Evolutionary conservation across 2,329 filamentous ascomycete genomes (phyloP), one percentile per base, ranked within the genome.

Genomic region (Aureobasidium sp.): DNA sequence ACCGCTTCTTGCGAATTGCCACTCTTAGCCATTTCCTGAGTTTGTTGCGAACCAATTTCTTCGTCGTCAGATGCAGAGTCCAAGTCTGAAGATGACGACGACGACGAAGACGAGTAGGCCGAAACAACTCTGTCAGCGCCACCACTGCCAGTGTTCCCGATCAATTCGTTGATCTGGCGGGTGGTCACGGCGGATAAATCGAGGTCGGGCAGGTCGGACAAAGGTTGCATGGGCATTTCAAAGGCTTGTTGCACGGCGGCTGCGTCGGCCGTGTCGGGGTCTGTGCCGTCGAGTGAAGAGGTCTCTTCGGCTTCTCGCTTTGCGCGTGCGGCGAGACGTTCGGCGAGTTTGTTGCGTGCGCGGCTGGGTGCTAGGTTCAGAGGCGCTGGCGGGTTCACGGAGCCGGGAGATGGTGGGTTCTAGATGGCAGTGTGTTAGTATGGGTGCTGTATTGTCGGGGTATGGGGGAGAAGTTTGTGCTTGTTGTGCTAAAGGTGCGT

Each of bases 261-360:
- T 4, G 61, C 58, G 49, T 73, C 72, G 4, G 67, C 71, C 44
- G 67, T 67, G 49, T 74, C 72, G 0, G 71, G 71, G 60, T 71
- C 70, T 51, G 20, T 17, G 25, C 5, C 27, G 4, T 45, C 15
- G 17, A 34, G 14, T 66, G 68, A 62, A 5, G 71, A 69, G 25
- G 71, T 69, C 8, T 67, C 64, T 51, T 65, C 63, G 20, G 65
- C 64, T 41, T 67, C 66, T 37, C 68, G 27, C 42, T 48, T 66
- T 53, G 77, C 76, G 45, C 74, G 90, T 84, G 70, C 73, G 2
- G 78, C 78, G 15, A 97, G 81, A 14, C 92, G 86, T 14, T 90
- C 89, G n/a, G 91, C 92, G n/a, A 97, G 83, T 74, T 96, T 91
- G 61, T 91, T 82, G 56, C 93, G 86, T 8, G 93, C 93, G 58